These are phyloP conservation scores for Tetraselmis striata DNA, from an alignment of 139 green algal species.

Conservation along the genomic window DNA sequence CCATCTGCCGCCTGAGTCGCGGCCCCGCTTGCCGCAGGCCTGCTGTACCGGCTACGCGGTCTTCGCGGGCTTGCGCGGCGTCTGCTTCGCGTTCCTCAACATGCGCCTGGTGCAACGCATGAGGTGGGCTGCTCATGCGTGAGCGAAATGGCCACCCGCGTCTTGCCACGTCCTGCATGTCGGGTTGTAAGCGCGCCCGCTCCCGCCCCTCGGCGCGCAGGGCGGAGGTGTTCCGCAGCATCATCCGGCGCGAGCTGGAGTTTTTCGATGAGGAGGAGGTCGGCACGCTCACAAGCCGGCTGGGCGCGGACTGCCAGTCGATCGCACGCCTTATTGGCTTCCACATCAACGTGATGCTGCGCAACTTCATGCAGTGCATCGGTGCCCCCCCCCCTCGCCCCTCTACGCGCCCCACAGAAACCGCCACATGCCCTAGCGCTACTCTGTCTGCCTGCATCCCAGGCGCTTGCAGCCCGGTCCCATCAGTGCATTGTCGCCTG, in stretches of 20 bases:
- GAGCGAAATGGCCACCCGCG: too few species aligned
- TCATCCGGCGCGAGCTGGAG: constrained; percentile 34
- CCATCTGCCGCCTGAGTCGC: not conserved
- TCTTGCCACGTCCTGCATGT: too few species aligned
- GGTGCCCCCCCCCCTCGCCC: constrained; percentile 21
- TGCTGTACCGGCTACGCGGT: constrained; percentile 49
- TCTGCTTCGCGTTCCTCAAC: constrained; percentile 65
- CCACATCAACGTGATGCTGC: constrained; percentile 75
- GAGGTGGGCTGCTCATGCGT: constrained; percentile 37
- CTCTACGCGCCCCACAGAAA: too few species aligned
- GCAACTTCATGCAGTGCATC: constrained; percentile 69
- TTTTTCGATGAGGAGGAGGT: constrained; percentile 25
- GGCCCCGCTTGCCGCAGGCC: not conserved
- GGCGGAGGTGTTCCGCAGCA: constrained; percentile 41
- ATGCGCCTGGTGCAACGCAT: constrained; percentile 61
- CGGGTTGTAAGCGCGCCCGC: too few species aligned
- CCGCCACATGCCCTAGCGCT: too few species aligned
- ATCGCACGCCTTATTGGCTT: constrained; percentile 62
- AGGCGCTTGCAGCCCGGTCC: too few species aligned
- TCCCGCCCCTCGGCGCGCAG: too few species aligned
- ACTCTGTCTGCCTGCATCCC: too few species aligned
- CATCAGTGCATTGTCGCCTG: too few species aligned
- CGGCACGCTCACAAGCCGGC: constrained; percentile 52
- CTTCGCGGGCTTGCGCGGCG: constrained; percentile 54
- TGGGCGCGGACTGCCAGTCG: constrained; percentile 60